phyloP scores from a whole-genome alignment of 352 stramenopile genomes.

The Blastocystis hominis region DNA sequence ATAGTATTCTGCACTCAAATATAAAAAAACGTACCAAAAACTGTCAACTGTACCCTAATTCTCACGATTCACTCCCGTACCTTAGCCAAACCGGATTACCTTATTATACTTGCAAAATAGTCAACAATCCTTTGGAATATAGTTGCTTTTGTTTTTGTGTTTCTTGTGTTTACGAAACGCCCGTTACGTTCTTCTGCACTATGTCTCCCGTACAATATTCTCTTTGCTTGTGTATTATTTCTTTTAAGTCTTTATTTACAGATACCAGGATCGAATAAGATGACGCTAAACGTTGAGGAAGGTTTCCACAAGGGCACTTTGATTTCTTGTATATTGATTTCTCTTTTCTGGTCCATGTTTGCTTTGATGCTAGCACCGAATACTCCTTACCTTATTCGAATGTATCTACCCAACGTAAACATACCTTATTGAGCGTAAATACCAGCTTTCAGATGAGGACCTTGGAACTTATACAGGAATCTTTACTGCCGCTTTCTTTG shows the following conservation, averaged over 20 bases:
- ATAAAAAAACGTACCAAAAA: no score
- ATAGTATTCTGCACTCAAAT: no score
- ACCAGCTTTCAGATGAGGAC: neutral
- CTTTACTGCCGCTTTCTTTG: conserved; percentile 10
- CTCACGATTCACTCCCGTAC: no score
- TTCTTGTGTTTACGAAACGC: neutral
- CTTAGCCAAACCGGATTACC: no score
- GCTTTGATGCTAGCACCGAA: neutral
- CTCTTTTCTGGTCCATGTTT: neutral
- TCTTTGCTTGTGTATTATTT: neutral
- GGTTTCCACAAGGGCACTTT: conserved; percentile 43
- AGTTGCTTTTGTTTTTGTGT: neutral
- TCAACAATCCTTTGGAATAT: neutral
- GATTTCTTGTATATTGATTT: neutral
- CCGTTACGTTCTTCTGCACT: neutral
- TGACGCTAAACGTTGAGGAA: neutral
- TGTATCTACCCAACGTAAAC: conserved; percentile 3
- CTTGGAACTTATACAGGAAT: conserved; percentile 9
- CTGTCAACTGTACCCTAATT: no score
- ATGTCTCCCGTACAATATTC: no score
- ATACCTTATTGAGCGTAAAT: neutral
- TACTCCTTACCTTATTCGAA: neutral
- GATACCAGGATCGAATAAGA: no score
- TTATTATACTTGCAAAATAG: no score
- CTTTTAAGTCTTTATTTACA: no score